Evolutionary conservation across 371 early-diverging fungal species (phyloP).

Genomic region (Circinella minor): DNA sequence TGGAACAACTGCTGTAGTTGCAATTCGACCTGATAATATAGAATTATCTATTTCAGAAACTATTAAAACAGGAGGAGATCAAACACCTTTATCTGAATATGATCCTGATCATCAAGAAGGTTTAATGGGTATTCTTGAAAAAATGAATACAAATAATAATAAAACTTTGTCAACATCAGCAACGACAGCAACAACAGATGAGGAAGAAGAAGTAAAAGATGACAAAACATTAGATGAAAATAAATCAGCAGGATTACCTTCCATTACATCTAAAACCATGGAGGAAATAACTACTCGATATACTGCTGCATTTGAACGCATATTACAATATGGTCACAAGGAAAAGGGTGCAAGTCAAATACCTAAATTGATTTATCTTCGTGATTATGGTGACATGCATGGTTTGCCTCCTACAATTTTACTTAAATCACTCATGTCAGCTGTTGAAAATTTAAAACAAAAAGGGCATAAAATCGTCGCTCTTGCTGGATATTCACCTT

Average conservation of each 20-base stretch:
- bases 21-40: neutral
- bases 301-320: constrained; percentile 27
- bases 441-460: constrained; percentile 48
- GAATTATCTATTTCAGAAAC: neutral
- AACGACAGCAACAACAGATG: no score
- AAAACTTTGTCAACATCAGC: no score
- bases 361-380: constrained; percentile 49
- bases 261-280: constrained; percentile 26
- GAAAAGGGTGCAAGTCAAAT: constrained; percentile 7
- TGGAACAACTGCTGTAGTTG: neutral
- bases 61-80: constrained; percentile 5
- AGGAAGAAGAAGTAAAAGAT: no score
- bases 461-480: constrained; percentile 47
- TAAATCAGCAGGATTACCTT: neutral
- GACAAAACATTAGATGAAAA: neutral
- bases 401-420: constrained; percentile 39
- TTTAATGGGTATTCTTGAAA: constrained; percentile 1
- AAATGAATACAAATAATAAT: neutral
- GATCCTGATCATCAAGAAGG: neutral
- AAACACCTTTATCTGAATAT: neutral
- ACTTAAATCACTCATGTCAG: constrained; percentile 42
- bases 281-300: constrained; percentile 28
- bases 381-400: constrained; percentile 54
- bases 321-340: constrained; percentile 7
- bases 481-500: constrained; percentile 50